phyloP scores from a whole-genome alignment of 1,284 basidiomycete genomes.

The Dichomitus squalens region DNA sequence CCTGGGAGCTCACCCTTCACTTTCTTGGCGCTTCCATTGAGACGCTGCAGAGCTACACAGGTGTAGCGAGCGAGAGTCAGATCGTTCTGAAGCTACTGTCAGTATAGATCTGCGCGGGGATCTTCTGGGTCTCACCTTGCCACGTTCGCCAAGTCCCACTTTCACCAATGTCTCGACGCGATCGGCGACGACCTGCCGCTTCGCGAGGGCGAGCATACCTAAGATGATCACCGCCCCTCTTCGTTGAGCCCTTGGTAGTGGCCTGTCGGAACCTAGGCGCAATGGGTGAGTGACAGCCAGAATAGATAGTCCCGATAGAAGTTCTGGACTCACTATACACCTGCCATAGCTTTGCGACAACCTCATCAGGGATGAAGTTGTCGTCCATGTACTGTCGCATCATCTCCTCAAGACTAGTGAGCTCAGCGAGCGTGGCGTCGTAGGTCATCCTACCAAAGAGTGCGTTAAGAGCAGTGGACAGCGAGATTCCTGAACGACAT shows the following conservation, averaged over 20 bases:
- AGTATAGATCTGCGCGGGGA: background rate
- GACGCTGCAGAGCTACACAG: conserved; percentile 88
- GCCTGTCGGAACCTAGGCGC: conserved; percentile 60
- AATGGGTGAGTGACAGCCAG: background rate
- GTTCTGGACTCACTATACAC: conserved; percentile 76
- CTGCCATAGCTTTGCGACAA: conserved; percentile 92
- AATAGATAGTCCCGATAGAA: background rate
- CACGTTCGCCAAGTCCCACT: conserved; percentile 86
- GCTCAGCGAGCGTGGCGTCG: no score
- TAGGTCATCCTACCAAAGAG: no score
- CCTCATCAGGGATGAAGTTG: conserved; percentile 79
- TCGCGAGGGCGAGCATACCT: conserved; percentile 93
- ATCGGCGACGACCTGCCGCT: conserved; percentile 84
- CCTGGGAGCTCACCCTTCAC: conserved; percentile 92
- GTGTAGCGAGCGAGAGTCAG: conserved; percentile 92
- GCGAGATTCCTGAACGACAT: no score
- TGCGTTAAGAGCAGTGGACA: no score
- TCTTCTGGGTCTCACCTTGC: conserved; percentile 59
- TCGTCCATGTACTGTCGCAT: conserved; percentile 95
- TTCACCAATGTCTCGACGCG: conserved; percentile 85
- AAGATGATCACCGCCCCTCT: conserved; percentile 94
- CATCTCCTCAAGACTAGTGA: conserved; percentile 93
- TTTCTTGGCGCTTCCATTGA: conserved; percentile 96
- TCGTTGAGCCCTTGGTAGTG: conserved; percentile 81
- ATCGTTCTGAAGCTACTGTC: conserved; percentile 66